A percentile compares a stretch with the other conserved stretches of the same genome.
phyloP scores from a whole-genome alignment of 495 filamentous ascomycete genomes.

The Penicillium waksmanii region DNA sequence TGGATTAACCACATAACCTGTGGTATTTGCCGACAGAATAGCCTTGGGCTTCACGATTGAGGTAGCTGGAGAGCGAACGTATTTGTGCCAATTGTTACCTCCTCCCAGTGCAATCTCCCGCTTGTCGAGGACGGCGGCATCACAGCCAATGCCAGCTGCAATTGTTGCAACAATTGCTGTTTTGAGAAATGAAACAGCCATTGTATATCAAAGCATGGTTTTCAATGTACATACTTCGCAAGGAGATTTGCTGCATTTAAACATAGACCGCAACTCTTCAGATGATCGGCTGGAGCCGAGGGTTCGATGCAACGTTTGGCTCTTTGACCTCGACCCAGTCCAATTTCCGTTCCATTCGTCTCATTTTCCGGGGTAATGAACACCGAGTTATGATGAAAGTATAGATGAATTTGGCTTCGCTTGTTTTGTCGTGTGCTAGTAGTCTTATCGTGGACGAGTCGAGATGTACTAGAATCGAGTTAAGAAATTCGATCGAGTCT shows the following conservation, averaged over 20 bases:
- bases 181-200: conserved; percentile 3
- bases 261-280: conserved; percentile 6
- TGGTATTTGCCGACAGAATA: conserved; percentile 10
- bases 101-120: not conserved
- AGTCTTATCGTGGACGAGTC: too few relatives aligned
- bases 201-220: not conserved
- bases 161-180: not conserved
- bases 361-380: conserved; percentile 10
- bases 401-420: not conserved
- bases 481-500: too few relatives aligned
- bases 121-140: conserved; percentile 7
- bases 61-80: conserved; percentile 15
- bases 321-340: conserved; percentile 4
- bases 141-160: not conserved
- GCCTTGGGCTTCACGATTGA: conserved; percentile 12
- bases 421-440: not conserved
- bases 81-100: conserved; percentile 11
- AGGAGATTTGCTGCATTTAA: not conserved
- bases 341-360: not conserved
- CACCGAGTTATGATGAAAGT: not conserved
- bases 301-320: conserved; percentile 14
- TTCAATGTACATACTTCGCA: not conserved
- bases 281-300: conserved; percentile 1
- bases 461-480: too few relatives aligned
- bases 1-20: conserved; percentile 10